These are phyloP conservation scores for Tothia fuscella DNA, from an alignment of 2,329 filamentous ascomycete genomes.

Conservation along the genomic window DNA sequence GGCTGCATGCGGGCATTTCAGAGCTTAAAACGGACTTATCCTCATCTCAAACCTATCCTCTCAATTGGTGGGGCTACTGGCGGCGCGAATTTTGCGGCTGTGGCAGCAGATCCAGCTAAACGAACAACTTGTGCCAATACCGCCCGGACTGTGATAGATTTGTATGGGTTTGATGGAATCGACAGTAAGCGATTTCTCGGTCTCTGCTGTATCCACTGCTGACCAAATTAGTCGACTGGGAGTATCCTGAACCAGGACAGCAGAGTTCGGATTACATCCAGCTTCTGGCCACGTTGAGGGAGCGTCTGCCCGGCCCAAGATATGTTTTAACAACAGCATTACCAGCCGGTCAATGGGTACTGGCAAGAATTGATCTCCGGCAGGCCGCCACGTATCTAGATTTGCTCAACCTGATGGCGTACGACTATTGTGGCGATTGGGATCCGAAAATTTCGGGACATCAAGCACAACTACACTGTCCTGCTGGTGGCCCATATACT, in stretches of 20 bases:
- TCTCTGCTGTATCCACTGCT: background rate
- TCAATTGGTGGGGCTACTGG: constrained; percentile 59
- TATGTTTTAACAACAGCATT: constrained; percentile 63
- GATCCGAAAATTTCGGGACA: constrained; percentile 42
- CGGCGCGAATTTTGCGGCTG: constrained; percentile 54
- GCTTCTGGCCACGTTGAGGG: constrained; percentile 54
- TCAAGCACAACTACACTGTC: constrained; percentile 61
- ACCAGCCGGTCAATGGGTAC: constrained; percentile 52
- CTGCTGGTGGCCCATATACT: constrained; percentile 40
- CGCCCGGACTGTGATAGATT: constrained; percentile 54
- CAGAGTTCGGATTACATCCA: constrained; percentile 61
- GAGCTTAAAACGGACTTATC: constrained; percentile 58
- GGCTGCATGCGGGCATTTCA: constrained; percentile 64
- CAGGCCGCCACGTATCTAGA: constrained; percentile 55
- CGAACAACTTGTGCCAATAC: constrained; percentile 61
- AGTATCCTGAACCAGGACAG: constrained; percentile 54
- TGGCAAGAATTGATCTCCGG: constrained; percentile 57
- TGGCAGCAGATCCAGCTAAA: constrained; percentile 48
- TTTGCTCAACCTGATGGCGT: constrained; percentile 67
- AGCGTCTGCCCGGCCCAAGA: constrained; percentile 53
- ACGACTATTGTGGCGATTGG: constrained; percentile 69
- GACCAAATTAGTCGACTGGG: constrained; percentile 57
- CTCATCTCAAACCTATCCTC: constrained; percentile 60
- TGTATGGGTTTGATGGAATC: constrained; percentile 61
- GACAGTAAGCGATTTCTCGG: constrained; percentile 47